phyloP scores from a whole-genome alignment of 805 yeast species.

The Nakazawaea wickerhamii region DNA sequence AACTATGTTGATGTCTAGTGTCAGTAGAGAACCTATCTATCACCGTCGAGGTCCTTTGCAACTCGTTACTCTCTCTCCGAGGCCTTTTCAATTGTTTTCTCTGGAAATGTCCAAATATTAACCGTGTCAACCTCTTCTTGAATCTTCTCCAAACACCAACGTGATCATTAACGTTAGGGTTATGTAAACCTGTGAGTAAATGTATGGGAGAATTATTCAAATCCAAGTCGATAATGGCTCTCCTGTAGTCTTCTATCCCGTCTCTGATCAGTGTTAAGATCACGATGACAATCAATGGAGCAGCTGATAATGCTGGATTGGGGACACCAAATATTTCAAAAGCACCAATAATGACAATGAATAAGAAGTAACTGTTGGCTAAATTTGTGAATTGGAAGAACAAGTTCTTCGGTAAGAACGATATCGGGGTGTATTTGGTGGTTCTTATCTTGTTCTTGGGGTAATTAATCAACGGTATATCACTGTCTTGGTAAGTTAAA shows the following conservation, averaged over 20 bases:
- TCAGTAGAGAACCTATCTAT: not conserved
- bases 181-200: slow-evolving; percentile 48
- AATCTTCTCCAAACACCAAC: slow-evolving; percentile 65
- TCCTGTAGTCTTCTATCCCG: slow-evolving; percentile 75
- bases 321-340: slow-evolving; percentile 79
- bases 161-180: slow-evolving; percentile 60
- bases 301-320: slow-evolving; percentile 67
- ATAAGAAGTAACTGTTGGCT: slow-evolving; percentile 84
- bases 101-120: slow-evolving; percentile 1
- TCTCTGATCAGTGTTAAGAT: slow-evolving; percentile 71
- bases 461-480: slow-evolving; percentile 54
- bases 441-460: slow-evolving; percentile 92
- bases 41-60: slow-evolving; percentile 21
- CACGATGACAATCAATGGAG: slow-evolving; percentile 76
- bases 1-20: not conserved
- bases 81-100: slow-evolving; percentile 11
- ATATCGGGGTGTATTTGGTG: slow-evolving; percentile 87
- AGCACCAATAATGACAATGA: slow-evolving; percentile 73
- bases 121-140: slow-evolving; percentile 38
- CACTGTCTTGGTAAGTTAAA: slow-evolving; percentile 41
- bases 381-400: slow-evolving; percentile 76
- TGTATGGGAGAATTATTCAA: slow-evolving; percentile 72
- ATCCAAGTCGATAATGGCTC: slow-evolving; percentile 67
- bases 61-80: slow-evolving; percentile 15
- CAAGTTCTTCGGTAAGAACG: slow-evolving; percentile 84